phyloP scores from a whole-genome alignment of 192 early-diverging fungal species.

The Phlyctochytrium planicorne region DNA sequence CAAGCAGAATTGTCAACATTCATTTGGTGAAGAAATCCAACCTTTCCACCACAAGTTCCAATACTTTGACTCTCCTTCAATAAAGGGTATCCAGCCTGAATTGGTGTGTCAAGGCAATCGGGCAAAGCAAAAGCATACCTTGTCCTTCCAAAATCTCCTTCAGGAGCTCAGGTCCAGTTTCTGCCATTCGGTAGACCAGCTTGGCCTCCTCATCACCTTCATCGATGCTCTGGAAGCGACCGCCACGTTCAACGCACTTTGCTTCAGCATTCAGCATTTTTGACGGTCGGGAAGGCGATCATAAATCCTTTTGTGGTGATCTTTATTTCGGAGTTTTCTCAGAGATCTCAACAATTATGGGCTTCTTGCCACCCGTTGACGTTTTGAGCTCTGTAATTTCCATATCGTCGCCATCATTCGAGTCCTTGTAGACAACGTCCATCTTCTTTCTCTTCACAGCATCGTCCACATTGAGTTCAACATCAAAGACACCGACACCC shows the following conservation, averaged over 20 bases:
- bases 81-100: constrained; percentile 34
- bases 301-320: too few relatives aligned
- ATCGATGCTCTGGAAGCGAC: too few relatives aligned
- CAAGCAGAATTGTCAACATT: neutral
- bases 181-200: constrained; percentile 33
- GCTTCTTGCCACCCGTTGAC: neutral
- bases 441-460: neutral
- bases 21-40: neutral
- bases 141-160: constrained; percentile 26
- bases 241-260: too few relatives aligned
- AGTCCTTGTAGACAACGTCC: neutral
- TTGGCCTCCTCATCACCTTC: too few relatives aligned
- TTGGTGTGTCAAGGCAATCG: too few relatives aligned
- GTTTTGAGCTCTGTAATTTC: neutral
- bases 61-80: constrained; percentile 30
- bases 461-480: neutral
- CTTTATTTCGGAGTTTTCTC: too few relatives aligned
- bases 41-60: constrained; percentile 55
- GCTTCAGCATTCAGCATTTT: too few relatives aligned
- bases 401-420: neutral
- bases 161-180: constrained; percentile 29
- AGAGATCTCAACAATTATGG: neutral
- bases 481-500: neutral
- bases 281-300: too few relatives aligned
- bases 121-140: constrained; percentile 11